Evolutionary conservation across 106 monocot genomes (phyloP).

Genomic region (Dendrobium catenatum): DNA sequence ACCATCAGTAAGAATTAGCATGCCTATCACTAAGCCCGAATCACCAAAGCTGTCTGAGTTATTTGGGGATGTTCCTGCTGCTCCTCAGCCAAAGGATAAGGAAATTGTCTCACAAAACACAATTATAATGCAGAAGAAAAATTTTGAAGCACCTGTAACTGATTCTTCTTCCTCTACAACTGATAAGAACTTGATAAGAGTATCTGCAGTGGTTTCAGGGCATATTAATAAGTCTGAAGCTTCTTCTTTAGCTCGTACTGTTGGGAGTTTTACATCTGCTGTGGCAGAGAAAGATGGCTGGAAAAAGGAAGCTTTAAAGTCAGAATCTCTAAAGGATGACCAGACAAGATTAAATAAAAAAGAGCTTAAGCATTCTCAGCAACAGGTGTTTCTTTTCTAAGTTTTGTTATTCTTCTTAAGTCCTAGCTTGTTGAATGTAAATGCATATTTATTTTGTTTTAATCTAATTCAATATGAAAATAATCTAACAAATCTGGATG

Average conservation of each 20-base stretch:
- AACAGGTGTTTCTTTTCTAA: constrained; percentile 18
- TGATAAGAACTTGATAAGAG: constrained; percentile 1
- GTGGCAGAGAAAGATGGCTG: constrained; percentile 13
- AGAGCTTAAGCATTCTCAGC: constrained; percentile 22
- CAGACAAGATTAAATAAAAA: constrained; percentile 29
- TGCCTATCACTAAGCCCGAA: constrained; percentile 21
- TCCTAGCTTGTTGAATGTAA: background rate
- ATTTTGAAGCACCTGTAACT: background rate
- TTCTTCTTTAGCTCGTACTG: background rate
- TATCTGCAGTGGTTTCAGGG: constrained; percentile 7
- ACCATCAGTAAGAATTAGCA: constrained; percentile 31
- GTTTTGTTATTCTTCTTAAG: background rate
- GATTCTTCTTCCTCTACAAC: constrained; percentile 4
- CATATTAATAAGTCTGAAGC: constrained; percentile 10
- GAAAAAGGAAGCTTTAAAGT: constrained; percentile 21
- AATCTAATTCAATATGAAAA: background rate
- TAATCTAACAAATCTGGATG: background rate
- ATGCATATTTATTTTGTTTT: background rate
- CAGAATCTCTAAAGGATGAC: constrained; percentile 33
- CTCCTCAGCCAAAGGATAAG: constrained; percentile 7
- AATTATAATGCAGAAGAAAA: background rate
- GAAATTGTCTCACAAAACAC: constrained; percentile 3
- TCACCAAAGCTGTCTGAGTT: constrained; percentile 13
- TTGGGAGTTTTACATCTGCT: constrained; percentile 12
- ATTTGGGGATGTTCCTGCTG: constrained; percentile 5